These are phyloP conservation scores for Prunus yedoensis DNA, from an alignment of 331 rosid species.

Conservation along the genomic window DNA sequence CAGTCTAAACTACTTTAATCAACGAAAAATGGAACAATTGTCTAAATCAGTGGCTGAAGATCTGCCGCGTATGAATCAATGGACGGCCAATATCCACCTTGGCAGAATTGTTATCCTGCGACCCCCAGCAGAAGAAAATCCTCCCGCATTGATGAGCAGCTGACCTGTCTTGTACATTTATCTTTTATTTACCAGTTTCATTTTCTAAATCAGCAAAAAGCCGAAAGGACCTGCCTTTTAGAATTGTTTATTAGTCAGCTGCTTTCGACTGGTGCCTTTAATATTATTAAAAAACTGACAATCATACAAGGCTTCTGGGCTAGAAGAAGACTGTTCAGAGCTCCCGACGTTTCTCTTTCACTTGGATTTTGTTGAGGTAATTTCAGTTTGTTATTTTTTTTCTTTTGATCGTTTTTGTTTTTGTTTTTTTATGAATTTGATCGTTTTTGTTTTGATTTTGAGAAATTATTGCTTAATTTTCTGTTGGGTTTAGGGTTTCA, in stretches of 20 bases:
- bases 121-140: not conserved
- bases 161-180: no score
- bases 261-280: not conserved
- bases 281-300: not conserved
- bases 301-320: not conserved
- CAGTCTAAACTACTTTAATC: no score
- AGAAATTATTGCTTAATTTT: not conserved
- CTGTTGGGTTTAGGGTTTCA: constrained; percentile 5
- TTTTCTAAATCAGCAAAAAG: not conserved
- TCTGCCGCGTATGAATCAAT: no score
- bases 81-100: not conserved
- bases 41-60: not conserved
- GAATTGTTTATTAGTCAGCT: not conserved
- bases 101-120: not conserved
- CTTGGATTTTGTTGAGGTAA: not conserved
- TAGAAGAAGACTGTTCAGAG: not conserved
- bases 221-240: not conserved
- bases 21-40: no score
- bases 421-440: not conserved
- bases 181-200: not conserved
- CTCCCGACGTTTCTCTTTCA: not conserved
- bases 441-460: not conserved
- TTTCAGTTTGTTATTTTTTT: not conserved
- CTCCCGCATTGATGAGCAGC: no score
- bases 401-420: not conserved